Conservation (phyloP, 2,329 filamentous ascomycete genomes). For the Talaromyces amestolkiae region DNA sequence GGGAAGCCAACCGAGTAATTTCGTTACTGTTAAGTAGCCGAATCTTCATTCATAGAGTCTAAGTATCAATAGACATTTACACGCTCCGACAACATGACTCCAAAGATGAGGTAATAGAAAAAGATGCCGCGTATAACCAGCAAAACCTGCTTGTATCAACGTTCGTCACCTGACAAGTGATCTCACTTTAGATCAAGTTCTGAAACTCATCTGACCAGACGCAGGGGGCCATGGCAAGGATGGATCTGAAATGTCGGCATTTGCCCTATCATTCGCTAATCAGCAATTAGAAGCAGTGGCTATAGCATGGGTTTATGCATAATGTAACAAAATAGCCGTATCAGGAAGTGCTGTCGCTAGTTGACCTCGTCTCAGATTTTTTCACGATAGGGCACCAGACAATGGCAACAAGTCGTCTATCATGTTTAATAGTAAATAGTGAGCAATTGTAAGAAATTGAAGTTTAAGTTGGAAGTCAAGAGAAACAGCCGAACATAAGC, state of each 20-base stretch:
- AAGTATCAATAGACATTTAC: background rate
- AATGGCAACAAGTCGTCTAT: background rate
- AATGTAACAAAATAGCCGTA: background rate
- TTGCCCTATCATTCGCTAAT: background rate
- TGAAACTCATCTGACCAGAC: background rate
- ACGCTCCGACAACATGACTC: background rate
- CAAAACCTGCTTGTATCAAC: background rate
- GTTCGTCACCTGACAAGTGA: background rate
- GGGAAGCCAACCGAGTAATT: background rate
- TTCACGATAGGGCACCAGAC: background rate
- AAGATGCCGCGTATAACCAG: background rate
- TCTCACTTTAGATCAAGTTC: background rate
- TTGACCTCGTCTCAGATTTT: background rate
- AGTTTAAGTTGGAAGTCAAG: background rate
- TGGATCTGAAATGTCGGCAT: background rate
- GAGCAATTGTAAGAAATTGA: background rate
- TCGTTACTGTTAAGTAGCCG: background rate
- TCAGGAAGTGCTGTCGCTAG: background rate
- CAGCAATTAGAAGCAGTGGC: background rate
- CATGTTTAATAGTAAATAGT: background rate
- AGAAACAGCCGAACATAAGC: constrained; percentile 6
- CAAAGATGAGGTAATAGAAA: background rate
- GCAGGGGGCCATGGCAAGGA: background rate
- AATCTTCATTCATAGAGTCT: background rate
- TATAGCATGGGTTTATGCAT: background rate